Evolutionary conservation across 257 asterid species (phyloP), one percentile per base, ranked within the genome.

Genomic region (Solanum sitiens): DNA sequence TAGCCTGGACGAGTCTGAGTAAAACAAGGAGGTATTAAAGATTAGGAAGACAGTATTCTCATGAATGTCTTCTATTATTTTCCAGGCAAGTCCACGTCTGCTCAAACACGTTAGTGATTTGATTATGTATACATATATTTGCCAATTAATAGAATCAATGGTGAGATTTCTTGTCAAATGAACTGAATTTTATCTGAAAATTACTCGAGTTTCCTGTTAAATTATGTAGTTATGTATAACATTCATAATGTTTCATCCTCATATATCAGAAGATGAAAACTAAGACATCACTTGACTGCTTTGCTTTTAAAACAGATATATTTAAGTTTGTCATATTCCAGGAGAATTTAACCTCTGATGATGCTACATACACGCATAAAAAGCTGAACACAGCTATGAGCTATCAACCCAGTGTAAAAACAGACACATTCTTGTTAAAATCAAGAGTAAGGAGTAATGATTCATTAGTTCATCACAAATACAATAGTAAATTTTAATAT

Each of bases 71-170:
- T 73, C 82, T 77, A 44, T 47, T 47, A 47, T 27, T 80, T 80
- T 80, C 53, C 68, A 30, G 85, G 68, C 11, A 32, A 14, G 68
- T 27, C 6, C 30, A 47, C 85, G 82, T 89, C 87, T 86, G 84
- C 73, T 88, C 76, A 61, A 74, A 88, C 82, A 71, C 83, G 72
- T 77, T 86, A 83, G 88, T 84, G 37, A 68, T 84, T 86, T 67
- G 74, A 63, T 87, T 21, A 77, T 83, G 86, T 15, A 50, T 13
- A 61, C 45, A 72, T 70, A 82, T 39, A 16, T 45, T 70, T 85
- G n/a, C 63, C 85, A 71, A 35, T 20, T 82, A 63, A 80, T 80
- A 47, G 68, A 47, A 80, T 30, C 30, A 45, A 80, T 80, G 18
- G 68, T 47, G 44, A 45, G 85, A 80, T 80, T 80, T 47, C 42